Evolutionary conservation across 257 asterid genomes (phyloP).

Genomic region (Schizonepeta tenuifolia): DNA sequence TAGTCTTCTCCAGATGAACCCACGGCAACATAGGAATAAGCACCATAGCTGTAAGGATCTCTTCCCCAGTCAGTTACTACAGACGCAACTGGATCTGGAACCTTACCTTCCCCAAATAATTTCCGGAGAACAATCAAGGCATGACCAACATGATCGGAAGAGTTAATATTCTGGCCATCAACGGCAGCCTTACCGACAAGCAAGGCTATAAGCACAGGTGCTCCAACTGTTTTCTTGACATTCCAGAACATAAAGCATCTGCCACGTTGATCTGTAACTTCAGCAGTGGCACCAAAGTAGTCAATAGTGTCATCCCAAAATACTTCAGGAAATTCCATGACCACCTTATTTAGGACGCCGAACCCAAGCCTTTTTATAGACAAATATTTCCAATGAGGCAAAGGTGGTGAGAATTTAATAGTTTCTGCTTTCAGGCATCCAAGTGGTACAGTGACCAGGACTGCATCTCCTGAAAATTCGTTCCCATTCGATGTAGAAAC

Average conservation of each 20-base stretch:
- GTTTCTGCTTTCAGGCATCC: slow-evolving; percentile 94
- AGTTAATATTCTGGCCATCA: slow-evolving; percentile 69
- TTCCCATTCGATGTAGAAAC: slow-evolving; percentile 75
- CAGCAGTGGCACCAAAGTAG: slow-evolving; percentile 98
- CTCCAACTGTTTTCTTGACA: slow-evolving; percentile 97
- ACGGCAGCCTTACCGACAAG: slow-evolving; percentile 97
- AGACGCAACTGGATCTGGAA: slow-evolving; percentile 89
- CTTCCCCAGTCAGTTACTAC: slow-evolving; percentile 99
- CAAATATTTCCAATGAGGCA: slow-evolving; percentile 83
- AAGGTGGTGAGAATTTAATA: slow-evolving; percentile 84
- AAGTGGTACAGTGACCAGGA: slow-evolving; percentile 91
- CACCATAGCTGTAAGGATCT: slow-evolving; percentile 95
- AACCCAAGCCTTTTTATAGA: slow-evolving; percentile 91
- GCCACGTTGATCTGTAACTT: slow-evolving; percentile 80
- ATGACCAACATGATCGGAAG: slow-evolving; percentile 80
- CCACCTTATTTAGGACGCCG: slow-evolving; percentile 96
- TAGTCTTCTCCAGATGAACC: slow-evolving; percentile 99
- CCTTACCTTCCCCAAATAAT: slow-evolving; percentile 86
- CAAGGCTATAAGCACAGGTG: slow-evolving; percentile 96
- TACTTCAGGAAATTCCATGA: slow-evolving; percentile 88
- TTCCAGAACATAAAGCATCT: slow-evolving; percentile 99
- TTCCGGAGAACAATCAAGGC: slow-evolving; percentile 87
- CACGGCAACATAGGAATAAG: slow-evolving; percentile 98
- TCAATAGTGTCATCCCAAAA: slow-evolving; percentile 97
- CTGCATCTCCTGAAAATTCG: slow-evolving; percentile 90